phyloP scores from a whole-genome alignment of 106 monocot genomes.

The Posidonia australis region DNA sequence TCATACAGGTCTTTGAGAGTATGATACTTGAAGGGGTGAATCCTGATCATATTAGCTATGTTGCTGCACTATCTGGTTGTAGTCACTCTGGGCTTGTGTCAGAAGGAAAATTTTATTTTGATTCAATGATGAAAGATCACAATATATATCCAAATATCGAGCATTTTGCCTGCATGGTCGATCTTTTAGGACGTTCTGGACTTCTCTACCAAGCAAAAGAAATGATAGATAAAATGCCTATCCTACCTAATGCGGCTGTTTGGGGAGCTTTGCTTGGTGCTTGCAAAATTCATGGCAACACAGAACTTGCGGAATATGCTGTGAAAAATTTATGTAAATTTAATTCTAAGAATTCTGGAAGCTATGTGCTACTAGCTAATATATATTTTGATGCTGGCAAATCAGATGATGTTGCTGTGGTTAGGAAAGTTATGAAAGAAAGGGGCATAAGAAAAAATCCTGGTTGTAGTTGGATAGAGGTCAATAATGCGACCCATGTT shows the following conservation, averaged over 20 bases:
- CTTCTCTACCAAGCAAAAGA: constrained; percentile 53
- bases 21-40: constrained; percentile 36
- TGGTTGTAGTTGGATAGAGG: constrained; percentile 86
- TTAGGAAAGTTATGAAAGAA: constrained; percentile 82
- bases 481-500: constrained; percentile 50
- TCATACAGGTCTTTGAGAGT: constrained; percentile 48
- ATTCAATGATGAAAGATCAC: constrained; percentile 46
- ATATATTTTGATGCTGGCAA: constrained; percentile 65
- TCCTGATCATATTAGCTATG: constrained; percentile 80
- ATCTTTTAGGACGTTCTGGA: constrained; percentile 78
- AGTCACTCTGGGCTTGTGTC: constrained; percentile 75
- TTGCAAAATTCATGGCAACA: constrained; percentile 61
- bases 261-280: constrained; percentile 86
- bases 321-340: constrained; percentile 43
- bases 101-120: constrained; percentile 68
- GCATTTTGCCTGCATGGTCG: constrained; percentile 89
- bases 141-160: constrained; percentile 47
- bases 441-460: constrained; percentile 71
- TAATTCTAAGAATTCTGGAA: constrained; percentile 67
- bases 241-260: constrained; percentile 45
- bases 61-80: constrained; percentile 75
- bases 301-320: constrained; percentile 53
- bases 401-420: constrained; percentile 34
- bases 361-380: constrained; percentile 63
- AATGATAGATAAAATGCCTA: constrained; percentile 59